A percentile compares a stretch with the other conserved stretches of the same genome.
Evolutionary conservation across 1,284 basidiomycete species (phyloP).

Genomic region (Irpex sp.): DNA sequence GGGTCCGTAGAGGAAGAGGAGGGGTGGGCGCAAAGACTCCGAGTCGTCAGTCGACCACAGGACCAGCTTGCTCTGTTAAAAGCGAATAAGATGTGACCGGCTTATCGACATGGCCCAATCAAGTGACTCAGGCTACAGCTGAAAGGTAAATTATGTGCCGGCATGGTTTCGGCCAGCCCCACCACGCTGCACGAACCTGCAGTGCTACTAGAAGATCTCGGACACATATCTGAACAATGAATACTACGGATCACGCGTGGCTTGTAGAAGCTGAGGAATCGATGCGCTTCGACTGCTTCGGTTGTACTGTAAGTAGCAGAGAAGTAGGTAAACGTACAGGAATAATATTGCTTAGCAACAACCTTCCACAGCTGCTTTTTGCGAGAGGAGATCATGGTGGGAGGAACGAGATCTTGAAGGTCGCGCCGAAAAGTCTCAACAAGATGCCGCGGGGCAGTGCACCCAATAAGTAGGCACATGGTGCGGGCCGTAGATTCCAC

Average conservation of each 20-base stretch:
- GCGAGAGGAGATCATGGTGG: background rate
- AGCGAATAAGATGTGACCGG: background rate
- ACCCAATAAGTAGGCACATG: background rate
- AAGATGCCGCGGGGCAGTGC: background rate
- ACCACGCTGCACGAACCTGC: background rate
- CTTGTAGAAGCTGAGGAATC: background rate
- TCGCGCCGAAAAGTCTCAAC: background rate
- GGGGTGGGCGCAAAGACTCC: background rate
- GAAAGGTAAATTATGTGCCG: slow-evolving; percentile 6
- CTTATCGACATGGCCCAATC: slow-evolving; percentile 13
- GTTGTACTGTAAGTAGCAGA: background rate
- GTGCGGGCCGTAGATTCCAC: background rate
- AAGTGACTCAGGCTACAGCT: slow-evolving; percentile 7
- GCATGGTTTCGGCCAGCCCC: slow-evolving; percentile 1
- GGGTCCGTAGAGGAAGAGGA: background rate
- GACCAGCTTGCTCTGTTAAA: background rate
- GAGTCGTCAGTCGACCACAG: background rate
- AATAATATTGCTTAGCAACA: background rate
- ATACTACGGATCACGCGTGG: background rate
- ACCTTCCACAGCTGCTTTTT: background rate
- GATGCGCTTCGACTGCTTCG: background rate
- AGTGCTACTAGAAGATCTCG: background rate
- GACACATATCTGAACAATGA: background rate
- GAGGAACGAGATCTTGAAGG: background rate
- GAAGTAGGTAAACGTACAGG: background rate